Base-by-base conservation (phyloP, 73 alveolate species). In the Breviolum minutum region DNA sequence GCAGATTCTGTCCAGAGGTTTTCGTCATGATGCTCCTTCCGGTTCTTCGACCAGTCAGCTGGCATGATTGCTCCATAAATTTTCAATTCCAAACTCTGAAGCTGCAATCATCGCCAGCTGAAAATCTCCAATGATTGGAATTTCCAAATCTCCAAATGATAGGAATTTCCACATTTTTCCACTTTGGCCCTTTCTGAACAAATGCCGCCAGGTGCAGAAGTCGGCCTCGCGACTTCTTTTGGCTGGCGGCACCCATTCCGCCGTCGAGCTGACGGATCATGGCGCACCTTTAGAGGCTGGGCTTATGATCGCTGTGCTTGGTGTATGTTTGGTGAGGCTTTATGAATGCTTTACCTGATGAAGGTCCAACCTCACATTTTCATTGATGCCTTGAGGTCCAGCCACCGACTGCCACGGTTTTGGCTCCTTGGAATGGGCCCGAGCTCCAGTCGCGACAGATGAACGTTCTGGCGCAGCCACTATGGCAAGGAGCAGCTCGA, bases 41-140 rank as follows among this genome's bases (percentile, higher is more conserved):
- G 24, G 98, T 92, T 63, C 98, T 92, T n/a, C 98, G 98, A 92
- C 98, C 98, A 4, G 98, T 74, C n/a, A 40, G 5, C 3, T 40
- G 54, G 54, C 54, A 40, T 40, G 54, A 40, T 40, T 40, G 0
- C 3, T 40, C 3, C 54, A 40, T 40, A 3, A 3, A 40, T 40
- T 40, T 40, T 40, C 54, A 40, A 40, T 40, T 40, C 54, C 54
- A 40, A 40, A 40, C 3, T 40, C 54, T 40, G 54, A 40, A 40
- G 54, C n/a, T n/a, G n/a, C n/a, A n/a, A n/a, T n/a, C n/a, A n/a
- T n/a, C n/a, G n/a, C n/a, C n/a, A 17, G 74, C 24, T 11, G 74
- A 11, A 66, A 66, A 66, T 11, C 74, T 66, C 40, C 69, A 40
- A 8, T 32, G 13, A 81, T 32, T 32, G 30, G 8, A 27, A 81